Conservation (phyloP, 2,329 filamentous ascomycete species). For the Aspergillus ochraceus region DNA sequence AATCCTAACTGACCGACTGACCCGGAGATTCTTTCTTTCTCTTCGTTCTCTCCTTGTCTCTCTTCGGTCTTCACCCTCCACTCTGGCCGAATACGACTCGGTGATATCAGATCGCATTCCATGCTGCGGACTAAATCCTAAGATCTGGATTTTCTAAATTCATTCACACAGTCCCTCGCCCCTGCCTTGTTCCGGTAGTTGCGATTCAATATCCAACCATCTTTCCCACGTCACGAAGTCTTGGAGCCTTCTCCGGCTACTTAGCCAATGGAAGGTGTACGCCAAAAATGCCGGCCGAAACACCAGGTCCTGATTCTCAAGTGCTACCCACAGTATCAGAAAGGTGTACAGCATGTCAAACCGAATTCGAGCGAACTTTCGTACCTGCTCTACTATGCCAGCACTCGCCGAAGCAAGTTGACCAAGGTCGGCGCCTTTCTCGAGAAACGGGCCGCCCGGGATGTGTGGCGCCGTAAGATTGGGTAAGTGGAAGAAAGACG, state of each 20-base stretch:
- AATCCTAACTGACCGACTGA: conserved; percentile 7
- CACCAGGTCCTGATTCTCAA: conserved; percentile 95
- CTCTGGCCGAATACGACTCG: conserved; percentile 3
- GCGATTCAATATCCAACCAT: not conserved
- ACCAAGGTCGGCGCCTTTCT: conserved; percentile 94
- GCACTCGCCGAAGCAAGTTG: conserved; percentile 89
- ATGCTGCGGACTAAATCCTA: not conserved
- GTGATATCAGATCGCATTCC: conserved; percentile 5
- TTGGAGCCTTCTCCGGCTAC: conserved; percentile 2
- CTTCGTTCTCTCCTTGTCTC: not conserved
- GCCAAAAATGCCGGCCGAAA: conserved; percentile 75
- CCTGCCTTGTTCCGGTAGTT: not conserved
- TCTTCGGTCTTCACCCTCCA: conserved; percentile 6
- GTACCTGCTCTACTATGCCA: conserved; percentile 95
- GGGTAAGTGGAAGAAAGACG: conserved; percentile 60
- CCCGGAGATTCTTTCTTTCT: conserved; percentile 6
- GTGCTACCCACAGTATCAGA: conserved; percentile 91
- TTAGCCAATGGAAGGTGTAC: conserved; percentile 55
- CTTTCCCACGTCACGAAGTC: not conserved
- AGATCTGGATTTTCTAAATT: not conserved
- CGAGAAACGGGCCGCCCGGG: conserved; percentile 87
- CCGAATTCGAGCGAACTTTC: conserved; percentile 96
- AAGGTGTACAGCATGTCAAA: conserved; percentile 88
- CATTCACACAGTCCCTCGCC: not conserved
- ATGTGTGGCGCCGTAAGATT: conserved; percentile 85